These are phyloP conservation scores for Solanum paucissectum DNA, from an alignment of 257 asterid species.

Conservation along the genomic window DNA sequence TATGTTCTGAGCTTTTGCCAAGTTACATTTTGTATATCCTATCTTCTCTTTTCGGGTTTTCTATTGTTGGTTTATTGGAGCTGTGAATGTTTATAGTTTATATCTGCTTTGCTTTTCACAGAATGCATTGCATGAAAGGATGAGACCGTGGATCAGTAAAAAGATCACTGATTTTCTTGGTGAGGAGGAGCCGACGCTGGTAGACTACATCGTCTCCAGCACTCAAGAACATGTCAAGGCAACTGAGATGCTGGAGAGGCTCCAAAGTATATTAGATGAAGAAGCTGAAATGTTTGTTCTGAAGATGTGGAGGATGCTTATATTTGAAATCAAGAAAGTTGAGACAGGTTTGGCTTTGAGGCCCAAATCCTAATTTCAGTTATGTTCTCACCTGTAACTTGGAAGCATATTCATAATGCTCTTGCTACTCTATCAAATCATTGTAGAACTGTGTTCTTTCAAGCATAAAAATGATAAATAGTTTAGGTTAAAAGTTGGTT, in stretches of 20 bases:
- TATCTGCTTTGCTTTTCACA: conserved; percentile 17
- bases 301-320: conserved; percentile 99
- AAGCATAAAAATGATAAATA: not conserved
- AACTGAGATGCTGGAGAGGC: conserved; percentile 86
- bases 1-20: not conserved
- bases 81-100: not conserved
- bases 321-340: conserved; percentile 89
- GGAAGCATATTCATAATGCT: not conserved
- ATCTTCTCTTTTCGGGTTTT: not conserved
- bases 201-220: conserved; percentile 82
- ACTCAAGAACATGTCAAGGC: conserved; percentile 89
- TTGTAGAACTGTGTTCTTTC: not conserved
- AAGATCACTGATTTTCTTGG: conserved; percentile 89
- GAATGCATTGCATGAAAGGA: conserved; percentile 68
- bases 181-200: conserved; percentile 89
- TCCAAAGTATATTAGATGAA: conserved; percentile 81
- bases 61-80: not conserved
- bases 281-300: conserved; percentile 99
- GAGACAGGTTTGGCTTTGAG: conserved; percentile 69
- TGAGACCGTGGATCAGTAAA: conserved; percentile 95
- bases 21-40: not conserved
- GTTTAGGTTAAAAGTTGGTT: not conserved
- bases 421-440: not conserved
- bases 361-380: conserved; percentile 35
- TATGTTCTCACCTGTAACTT: not conserved